These are phyloP conservation scores for Marasmius oreades DNA, from an alignment of 1,284 basidiomycete genomes.

Conservation along the genomic window DNA sequence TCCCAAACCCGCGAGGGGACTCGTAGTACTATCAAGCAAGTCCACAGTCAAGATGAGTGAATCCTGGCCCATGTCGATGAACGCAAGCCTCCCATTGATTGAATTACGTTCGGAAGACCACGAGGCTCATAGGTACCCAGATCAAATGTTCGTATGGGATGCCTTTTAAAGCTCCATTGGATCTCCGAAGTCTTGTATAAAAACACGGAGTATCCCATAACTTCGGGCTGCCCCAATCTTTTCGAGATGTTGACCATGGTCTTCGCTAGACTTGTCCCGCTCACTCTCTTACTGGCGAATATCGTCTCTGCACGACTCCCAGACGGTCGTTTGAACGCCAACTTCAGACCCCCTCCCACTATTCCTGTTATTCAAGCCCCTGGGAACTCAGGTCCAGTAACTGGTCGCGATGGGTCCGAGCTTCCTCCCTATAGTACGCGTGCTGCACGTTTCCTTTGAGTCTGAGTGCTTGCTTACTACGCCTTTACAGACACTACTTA, in stretches of 20 bases:
- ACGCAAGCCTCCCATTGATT: too few relatives aligned
- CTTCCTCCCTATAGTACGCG: slow-evolving; percentile 36
- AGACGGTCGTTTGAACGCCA: slow-evolving; percentile 37
- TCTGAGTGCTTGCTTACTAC: background rate
- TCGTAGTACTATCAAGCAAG: too few relatives aligned
- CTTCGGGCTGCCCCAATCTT: background rate
- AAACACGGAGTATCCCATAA: background rate
- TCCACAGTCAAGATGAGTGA: too few relatives aligned
- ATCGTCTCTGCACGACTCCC: slow-evolving; percentile 24
- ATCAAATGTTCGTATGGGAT: background rate
- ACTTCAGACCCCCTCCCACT: slow-evolving; percentile 33
- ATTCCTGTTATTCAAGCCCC: slow-evolving; percentile 29
- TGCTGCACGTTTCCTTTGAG: background rate
- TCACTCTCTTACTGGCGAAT: slow-evolving; percentile 19
- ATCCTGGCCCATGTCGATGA: too few relatives aligned
- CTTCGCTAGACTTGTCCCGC: slow-evolving; percentile 16
- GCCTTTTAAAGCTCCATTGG: background rate
- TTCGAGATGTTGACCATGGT: slow-evolving; percentile 3
- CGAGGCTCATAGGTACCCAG: background rate
- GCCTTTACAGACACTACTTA: slow-evolving; percentile 44
- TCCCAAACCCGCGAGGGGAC: too few relatives aligned
- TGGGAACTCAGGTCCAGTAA: slow-evolving; percentile 28
- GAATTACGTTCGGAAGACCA: background rate
- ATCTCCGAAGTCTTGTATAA: background rate
- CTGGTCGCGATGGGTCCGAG: slow-evolving; percentile 33